phyloP scores from a whole-genome alignment of 2,329 filamentous ascomycete genomes.

The Penicillium sp. region DNA sequence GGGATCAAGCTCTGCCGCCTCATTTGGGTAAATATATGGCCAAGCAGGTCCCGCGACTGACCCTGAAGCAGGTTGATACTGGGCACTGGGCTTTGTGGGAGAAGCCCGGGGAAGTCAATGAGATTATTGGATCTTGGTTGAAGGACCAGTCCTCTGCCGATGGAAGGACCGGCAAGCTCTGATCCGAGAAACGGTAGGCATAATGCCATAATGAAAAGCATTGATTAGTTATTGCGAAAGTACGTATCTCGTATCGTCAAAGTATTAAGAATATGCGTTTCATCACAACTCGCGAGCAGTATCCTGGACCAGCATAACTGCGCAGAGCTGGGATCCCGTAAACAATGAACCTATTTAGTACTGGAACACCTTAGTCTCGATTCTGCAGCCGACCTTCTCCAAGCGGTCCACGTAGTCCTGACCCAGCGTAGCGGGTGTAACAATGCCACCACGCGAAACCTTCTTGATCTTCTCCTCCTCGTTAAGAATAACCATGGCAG shows the following conservation, averaged over 20 bases:
- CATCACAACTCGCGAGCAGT: background rate
- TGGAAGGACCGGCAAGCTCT: conserved; percentile 46
- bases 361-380: conserved; percentile 41
- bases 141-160: conserved; percentile 52
- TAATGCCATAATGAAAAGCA: background rate
- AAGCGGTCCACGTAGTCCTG: conserved; percentile 48
- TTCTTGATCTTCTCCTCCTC: conserved; percentile 43
- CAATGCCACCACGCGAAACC: conserved; percentile 45
- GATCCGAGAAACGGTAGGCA: background rate
- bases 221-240: conserved; percentile 1
- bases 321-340: background rate
- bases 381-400: conserved; percentile 42
- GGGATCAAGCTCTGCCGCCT: conserved; percentile 71
- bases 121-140: conserved; percentile 66
- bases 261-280: background rate
- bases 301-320: background rate
- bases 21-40: conserved; percentile 71
- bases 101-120: conserved; percentile 68
- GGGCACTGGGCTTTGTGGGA: conserved; percentile 84
- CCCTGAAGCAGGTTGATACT: conserved; percentile 63
- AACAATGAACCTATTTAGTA: conserved; percentile 16
- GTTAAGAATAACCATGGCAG: conserved; percentile 45
- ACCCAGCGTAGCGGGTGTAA: conserved; percentile 50
- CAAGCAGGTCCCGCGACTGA: conserved; percentile 62
- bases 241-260: background rate